A percentile compares a stretch with the other conserved stretches of the same genome.
Evolutionary conservation across 371 early-diverging fungal species (phyloP).

Genomic region (Apophysomyces variabilis): DNA sequence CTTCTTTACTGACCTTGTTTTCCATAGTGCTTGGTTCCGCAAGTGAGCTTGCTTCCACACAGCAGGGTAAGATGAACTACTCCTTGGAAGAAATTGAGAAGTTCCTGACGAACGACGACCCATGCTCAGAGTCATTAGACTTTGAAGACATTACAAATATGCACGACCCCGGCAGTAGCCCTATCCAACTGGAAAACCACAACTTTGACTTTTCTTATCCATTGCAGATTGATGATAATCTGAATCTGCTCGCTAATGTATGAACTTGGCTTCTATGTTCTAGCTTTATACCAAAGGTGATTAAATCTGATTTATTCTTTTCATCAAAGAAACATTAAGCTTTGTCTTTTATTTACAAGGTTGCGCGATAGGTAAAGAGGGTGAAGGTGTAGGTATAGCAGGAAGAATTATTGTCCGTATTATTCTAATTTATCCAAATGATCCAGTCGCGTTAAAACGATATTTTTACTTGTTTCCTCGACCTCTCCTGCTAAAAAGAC

Average conservation of each 20-base stretch:
- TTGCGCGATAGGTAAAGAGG: background rate
- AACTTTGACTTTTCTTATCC: background rate
- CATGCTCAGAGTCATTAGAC: background rate
- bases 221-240: background rate
- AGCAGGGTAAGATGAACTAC: background rate
- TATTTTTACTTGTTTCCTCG: constrained; percentile 90
- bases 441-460: constrained; percentile 74
- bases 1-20: background rate
- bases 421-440: constrained; percentile 81
- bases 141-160: background rate
- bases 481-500: constrained; percentile 97
- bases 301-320: too few species aligned
- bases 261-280: background rate
- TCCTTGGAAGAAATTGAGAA: background rate
- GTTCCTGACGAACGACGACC: background rate
- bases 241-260: background rate
- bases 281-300: too few species aligned
- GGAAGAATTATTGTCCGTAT: constrained; percentile 10
- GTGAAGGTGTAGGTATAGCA: background rate
- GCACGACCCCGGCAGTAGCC: background rate
- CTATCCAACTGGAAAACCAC: background rate
- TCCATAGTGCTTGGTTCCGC: background rate
- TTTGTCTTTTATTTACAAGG: too few species aligned
- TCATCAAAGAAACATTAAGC: too few species aligned
- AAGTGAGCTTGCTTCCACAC: background rate